Evolutionary conservation across 441 rosid species (phyloP), one percentile per base, ranked within the genome.

Genomic region (Sinapis alba): DNA sequence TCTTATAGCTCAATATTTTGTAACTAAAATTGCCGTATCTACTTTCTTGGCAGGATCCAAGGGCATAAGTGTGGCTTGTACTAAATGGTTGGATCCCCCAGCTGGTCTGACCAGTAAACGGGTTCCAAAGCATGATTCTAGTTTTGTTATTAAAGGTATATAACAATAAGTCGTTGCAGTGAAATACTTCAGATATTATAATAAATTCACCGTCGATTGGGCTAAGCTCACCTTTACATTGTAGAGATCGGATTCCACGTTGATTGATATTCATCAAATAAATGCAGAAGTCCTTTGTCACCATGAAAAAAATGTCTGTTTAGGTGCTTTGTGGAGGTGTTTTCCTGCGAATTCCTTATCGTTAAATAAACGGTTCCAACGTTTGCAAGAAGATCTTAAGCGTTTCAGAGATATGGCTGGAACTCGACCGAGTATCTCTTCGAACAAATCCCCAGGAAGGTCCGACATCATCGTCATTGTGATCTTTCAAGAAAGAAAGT

Each of bases 91-190:
- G 41, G 38, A 60, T 60, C 51, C 19, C 51, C 51, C 51, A 21
- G 12, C 12, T 63, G 11, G 68, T 63, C 41, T 63, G 30, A 38
- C 68, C 68, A 21, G 53, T 63, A n/a, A 27, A 63, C 10, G 68
- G 53, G 68, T 63, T 63, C 54, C 68, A 63, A 63, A 64, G 20
- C 34, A 64, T 28, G 30, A 64, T 15, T n/a, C 20, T 41, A 41
- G 34, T 21, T 6, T 23, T 8, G 5, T 7, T 11, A 6, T 21
- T 0, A 51, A 23, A 13, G 8, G 32, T 41, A 16, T 32, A 62
- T 62, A 63, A 41, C 13, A 64, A 63, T 20, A 63, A 63, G 21
- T 54, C 68, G 5, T 41, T 34, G n/a, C 54, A 41, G 34, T 64
- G 68, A 38, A 36, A 36, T 20, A 63, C 21, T 12, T 21, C 5